phyloP scores from a whole-genome alignment of 2,329 filamentous ascomycete genomes.

The Alternaria novae-zelandiae region DNA sequence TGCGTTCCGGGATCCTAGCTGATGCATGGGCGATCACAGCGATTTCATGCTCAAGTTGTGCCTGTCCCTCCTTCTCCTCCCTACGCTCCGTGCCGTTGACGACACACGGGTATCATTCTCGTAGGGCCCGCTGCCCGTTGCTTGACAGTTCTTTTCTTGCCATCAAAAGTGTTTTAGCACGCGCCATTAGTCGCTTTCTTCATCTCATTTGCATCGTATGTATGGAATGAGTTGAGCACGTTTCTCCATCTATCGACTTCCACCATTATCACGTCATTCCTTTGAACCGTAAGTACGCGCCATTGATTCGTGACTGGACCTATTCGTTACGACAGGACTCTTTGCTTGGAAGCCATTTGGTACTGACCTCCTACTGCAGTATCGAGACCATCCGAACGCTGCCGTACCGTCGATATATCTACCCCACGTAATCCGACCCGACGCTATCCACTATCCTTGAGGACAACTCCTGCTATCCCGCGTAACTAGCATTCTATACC shows the following conservation, averaged over 20 bases:
- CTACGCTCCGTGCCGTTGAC: conserved; percentile 36
- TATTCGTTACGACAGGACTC: neutral
- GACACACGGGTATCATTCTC: conserved; percentile 30
- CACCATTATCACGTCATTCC: neutral
- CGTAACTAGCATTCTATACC: neutral
- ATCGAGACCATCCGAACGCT: neutral
- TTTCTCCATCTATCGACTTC: neutral
- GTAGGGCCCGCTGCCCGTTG: conserved; percentile 15
- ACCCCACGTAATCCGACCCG: conserved; percentile 5
- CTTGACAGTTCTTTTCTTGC: conserved; percentile 15
- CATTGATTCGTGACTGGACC: neutral
- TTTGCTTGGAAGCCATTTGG: neutral
- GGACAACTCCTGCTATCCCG: neutral
- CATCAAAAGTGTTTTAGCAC: conserved; percentile 15
- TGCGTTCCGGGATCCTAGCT: conserved; percentile 29
- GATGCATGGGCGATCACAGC: conserved; percentile 42
- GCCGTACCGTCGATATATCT: neutral
- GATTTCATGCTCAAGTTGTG: conserved; percentile 39
- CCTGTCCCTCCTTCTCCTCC: conserved; percentile 30
- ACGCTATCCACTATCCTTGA: neutral
- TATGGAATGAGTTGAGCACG: conserved; percentile 4
- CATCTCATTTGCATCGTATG: conserved; percentile 4
- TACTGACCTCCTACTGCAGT: conserved; percentile 13
- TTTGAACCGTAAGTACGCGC: conserved; percentile 17
- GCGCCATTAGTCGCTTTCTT: conserved; percentile 19